Conservation (phyloP, 495 filamentous ascomycete genomes). For the Chaetomium cochliodes region DNA sequence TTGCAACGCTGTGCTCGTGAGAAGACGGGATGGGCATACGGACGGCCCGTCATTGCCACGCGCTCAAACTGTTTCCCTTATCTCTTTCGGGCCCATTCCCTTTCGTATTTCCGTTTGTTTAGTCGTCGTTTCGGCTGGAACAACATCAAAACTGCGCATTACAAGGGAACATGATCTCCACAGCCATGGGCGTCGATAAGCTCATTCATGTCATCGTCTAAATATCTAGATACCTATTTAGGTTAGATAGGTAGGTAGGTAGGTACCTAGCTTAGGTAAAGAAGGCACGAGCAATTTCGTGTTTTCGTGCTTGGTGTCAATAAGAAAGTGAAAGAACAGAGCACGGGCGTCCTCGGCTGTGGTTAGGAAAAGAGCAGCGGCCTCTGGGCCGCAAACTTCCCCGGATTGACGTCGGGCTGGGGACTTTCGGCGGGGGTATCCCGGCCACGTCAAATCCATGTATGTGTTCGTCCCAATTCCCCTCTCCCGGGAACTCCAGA, state of each 20-base stretch:
- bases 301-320: too few species aligned
- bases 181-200: too few species aligned
- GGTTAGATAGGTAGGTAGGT: too few species aligned
- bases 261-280: too few species aligned
- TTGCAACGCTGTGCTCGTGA: slow-evolving; percentile 3
- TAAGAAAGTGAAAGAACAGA: neutral
- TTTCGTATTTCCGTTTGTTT: neutral
- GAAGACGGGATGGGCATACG: neutral
- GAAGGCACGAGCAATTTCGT: too few species aligned
- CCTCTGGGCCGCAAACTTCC: neutral
- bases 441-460: neutral
- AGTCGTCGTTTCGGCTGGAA: neutral
- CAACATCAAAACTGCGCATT: neutral
- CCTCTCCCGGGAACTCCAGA: neutral
- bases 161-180: too few species aligned
- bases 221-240: too few species aligned
- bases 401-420: neutral
- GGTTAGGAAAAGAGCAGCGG: neutral
- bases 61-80: neutral
- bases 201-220: too few species aligned
- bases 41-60: slow-evolving; percentile 1
- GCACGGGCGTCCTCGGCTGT: neutral
- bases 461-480: neutral
- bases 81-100: neutral
- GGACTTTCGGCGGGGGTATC: slow-evolving; percentile 2